Evolutionary conservation across 805 yeast species (phyloP), one percentile per base, ranked within the genome.

Genomic region (Kodamaea lidongshanica): DNA sequence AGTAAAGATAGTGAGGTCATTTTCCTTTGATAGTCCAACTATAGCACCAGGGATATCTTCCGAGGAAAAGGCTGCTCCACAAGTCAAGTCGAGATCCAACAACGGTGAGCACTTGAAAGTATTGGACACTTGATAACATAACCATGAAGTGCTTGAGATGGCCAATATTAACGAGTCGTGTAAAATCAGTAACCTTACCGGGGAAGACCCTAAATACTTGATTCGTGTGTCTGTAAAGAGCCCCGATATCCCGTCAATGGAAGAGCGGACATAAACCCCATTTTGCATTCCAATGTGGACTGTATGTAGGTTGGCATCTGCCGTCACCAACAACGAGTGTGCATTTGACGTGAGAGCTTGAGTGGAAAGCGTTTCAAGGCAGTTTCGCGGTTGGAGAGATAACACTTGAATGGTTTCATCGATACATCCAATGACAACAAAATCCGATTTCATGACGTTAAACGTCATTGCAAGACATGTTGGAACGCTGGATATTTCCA

Each of bases 241-340:
- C 3, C 95, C 96, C 3, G 79, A 63, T 4, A 58, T 44, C 0
- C 50, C 46, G 45, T 82, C 85, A 21, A 87, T 42, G 5, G 60
- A 55, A 0, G 85, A 71, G 11, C 79, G 61, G 2, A 78, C 77
- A 55, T 80, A 85, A 1, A 88, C 74, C 12, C 97, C 97, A 51
- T 77, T 84, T n/a, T 59, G 69, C 65, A 87, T 66, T 2, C 96
- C 96, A 28, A 86, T 70, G 52, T 87, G 94, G 7, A 83, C 66
- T 35, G 58, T 65, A 3, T 59, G 34, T 1, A 42, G 36, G 33
- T 39, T 16, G 33, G 44, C 22, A 30, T 28, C 3, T 28, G 43
- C 15, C 29, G 31, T 20, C 41, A 61, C 40, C 15, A 62, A 52
- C 2, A 51, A 36, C 18, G 56, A 35, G 24, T 43, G 51, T 3